Percentiles rank a stretch among this genome's conserved stretches.
phyloP scores from a whole-genome alignment of 306 rosid species.

The Vicia villosa region DNA sequence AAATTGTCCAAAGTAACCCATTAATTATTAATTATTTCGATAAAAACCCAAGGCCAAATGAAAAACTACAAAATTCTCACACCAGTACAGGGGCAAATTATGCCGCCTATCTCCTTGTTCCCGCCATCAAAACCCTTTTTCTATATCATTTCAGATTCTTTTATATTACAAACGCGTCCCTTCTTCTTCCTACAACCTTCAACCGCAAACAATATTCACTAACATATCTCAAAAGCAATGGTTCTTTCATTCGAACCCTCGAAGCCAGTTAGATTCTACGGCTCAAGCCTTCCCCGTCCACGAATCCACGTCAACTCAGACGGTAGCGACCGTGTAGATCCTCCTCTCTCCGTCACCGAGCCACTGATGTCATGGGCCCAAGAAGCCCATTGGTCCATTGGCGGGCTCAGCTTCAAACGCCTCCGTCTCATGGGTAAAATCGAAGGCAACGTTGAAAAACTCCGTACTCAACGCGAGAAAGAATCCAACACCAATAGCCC shows the following conservation, averaged over 20 bases:
- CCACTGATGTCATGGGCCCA: slow-evolving; percentile 71
- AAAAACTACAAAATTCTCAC: slow-evolving; percentile 26
- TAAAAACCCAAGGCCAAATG: slow-evolving; percentile 14
- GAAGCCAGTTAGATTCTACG: slow-evolving; percentile 59
- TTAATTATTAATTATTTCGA: background rate
- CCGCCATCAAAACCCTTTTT: slow-evolving; percentile 33
- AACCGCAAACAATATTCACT: slow-evolving; percentile 49
- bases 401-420: slow-evolving; percentile 75
- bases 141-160: background rate
- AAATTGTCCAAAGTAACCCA: too few species aligned
- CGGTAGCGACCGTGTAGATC: slow-evolving; percentile 63
- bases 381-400: slow-evolving; percentile 99
- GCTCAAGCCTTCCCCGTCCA: slow-evolving; percentile 88
- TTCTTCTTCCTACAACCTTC: background rate
- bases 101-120: slow-evolving; percentile 44
- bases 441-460: slow-evolving; percentile 70
- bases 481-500: slow-evolving; percentile 10
- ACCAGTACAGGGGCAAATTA: slow-evolving; percentile 30
- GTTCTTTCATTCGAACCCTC: slow-evolving; percentile 69
- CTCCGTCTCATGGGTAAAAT: slow-evolving; percentile 79
- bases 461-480: slow-evolving; percentile 59
- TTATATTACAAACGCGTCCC: slow-evolving; percentile 21
- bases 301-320: slow-evolving; percentile 66
- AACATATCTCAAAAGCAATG: slow-evolving; percentile 56
- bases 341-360: slow-evolving; percentile 58